Base-by-base conservation (phyloP, 169 alveolate genomes). In the Cryptosporidium ryanae region DNA sequence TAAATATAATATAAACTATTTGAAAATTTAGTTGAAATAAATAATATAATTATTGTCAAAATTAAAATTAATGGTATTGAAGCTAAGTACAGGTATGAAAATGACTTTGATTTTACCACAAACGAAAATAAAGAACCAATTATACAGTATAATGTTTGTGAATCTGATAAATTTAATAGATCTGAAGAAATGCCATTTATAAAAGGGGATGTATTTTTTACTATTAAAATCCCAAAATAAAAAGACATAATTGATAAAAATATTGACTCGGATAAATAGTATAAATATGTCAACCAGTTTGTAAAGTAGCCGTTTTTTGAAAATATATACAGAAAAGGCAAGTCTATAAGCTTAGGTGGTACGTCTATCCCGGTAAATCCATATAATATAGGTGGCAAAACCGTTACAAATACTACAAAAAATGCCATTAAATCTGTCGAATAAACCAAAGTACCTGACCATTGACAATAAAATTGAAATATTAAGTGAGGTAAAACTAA, bases 371-470 rank as follows among this genome's bases (percentile, higher is more conserved):
- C 87, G 34, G 49, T 21, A 12, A 13, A 31, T 23, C 87, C 87
- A 38, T 27, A 76, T 18, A 38, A n/a, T 21, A 76, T 7, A 0
- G 71, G 87, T 21, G 52, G 50, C 0, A 76, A 17, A 43, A 59
- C 76, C 34, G 76, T 76, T 70, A 52, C 57, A 43, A 76, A 55
- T 1, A 76, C 18, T 17, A n/a, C 18, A 31, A 57, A 76, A 43
- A 61, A 7, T 17, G 64, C 18, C 12, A 76, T 1, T 6, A 61
- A 8, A 32, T 55, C 76, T 27, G 43, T 10, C 6, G 15, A 4
- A n/a, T 76, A 55, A 5, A 76, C 17, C 17, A 61, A 12, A 13
- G 87, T 76, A 5, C 87, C 64, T 12, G 87, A 76, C 87, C 87
- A 57, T 25, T 76, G 46, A 61, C 76, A 59, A 18, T 76, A 76